Evolutionary conservation across 768 basidiomycete species (phyloP), one percentile per base, ranked within the genome.

Genomic region (Tricholoma sp.): DNA sequence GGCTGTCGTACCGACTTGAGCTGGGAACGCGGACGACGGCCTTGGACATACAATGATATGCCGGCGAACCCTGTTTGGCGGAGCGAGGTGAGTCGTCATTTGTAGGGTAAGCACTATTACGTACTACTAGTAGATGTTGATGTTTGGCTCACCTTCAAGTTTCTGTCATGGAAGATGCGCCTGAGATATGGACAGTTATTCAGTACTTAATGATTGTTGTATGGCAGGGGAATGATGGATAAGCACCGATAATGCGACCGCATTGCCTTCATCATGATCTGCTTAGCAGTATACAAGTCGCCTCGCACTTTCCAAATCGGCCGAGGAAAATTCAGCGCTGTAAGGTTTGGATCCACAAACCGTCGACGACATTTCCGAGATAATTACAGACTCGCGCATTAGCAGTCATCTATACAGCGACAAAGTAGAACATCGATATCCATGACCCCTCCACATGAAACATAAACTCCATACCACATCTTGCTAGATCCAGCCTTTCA

Each of bases 231-330:
- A 36, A 61, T 61, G 11, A 57, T 61, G 34, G 24, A 20, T 20
- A n/a, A n/a, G n/a, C n/a, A 62, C 76, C 75, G 11, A 79, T 71
- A 13, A 80, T 76, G 11, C 77, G 66, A 1, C 77, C 76, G 9
- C 74, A 6, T 47, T 59, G 6, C 74, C 75, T 58, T 75, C 20
- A 70, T 68, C n/a, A n/a, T n/a, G n/a, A n/a, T n/a, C n/a, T n/a
- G n/a, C n/a, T n/a, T n/a, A n/a, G n/a, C n/a, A n/a, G 50, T 78
- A 50, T 72, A 66, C 74, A 57, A 9, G 71, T 45, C 17, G 59
- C 56, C 29, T 77, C 71, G 56, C 71, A 65, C 8, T 75, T 66
- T n/a, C 68, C 67, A 1, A 68, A 18, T 65, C 63, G 1, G 68
- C 76, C 78, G 24, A 24, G 24, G 9, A 6, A 28, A 12, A 50